A percentile compares a stretch with the other conserved stretches of the same genome.
These are phyloP conservation scores for Botrytis pseudocinerea DNA, from an alignment of 2,329 filamentous ascomycete species.

Conservation along the genomic window DNA sequence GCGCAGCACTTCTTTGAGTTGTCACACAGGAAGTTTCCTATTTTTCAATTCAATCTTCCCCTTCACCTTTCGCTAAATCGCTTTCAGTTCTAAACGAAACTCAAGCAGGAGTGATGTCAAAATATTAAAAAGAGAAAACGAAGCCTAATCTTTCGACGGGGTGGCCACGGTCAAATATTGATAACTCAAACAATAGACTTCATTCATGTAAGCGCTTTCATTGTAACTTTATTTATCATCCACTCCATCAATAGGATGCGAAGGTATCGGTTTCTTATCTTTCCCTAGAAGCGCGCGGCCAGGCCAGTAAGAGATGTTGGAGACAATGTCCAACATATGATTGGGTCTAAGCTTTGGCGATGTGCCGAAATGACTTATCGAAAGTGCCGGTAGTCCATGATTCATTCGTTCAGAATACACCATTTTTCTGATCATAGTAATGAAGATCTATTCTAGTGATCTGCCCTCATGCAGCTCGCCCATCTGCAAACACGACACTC, in stretches of 20 bases:
- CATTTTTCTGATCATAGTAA: background rate
- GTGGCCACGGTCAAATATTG: conserved; percentile 10
- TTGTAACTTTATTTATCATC: background rate
- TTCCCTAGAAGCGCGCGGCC: conserved; percentile 20
- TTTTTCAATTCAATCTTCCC: background rate
- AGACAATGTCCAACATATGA: background rate
- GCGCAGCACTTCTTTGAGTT: background rate
- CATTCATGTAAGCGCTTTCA: background rate
- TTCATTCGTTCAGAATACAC: conserved; percentile 4
- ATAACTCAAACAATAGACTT: conserved; percentile 11
- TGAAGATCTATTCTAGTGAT: background rate
- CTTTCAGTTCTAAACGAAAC: background rate
- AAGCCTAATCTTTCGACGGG: background rate
- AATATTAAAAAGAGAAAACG: background rate
- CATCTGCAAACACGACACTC: background rate
- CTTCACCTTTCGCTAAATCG: background rate
- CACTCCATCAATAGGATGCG: background rate
- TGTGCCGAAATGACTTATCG: conserved; percentile 1
- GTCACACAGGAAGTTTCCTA: conserved; percentile 2
- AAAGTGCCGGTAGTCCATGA: background rate
- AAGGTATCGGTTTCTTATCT: background rate
- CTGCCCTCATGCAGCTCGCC: background rate
- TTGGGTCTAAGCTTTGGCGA: background rate
- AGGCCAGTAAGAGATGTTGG: background rate
- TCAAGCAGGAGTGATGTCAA: background rate